These are phyloP conservation scores for Rhododendron simsii DNA, from an alignment of 148 eudicot genomes.

Conservation along the genomic window DNA sequence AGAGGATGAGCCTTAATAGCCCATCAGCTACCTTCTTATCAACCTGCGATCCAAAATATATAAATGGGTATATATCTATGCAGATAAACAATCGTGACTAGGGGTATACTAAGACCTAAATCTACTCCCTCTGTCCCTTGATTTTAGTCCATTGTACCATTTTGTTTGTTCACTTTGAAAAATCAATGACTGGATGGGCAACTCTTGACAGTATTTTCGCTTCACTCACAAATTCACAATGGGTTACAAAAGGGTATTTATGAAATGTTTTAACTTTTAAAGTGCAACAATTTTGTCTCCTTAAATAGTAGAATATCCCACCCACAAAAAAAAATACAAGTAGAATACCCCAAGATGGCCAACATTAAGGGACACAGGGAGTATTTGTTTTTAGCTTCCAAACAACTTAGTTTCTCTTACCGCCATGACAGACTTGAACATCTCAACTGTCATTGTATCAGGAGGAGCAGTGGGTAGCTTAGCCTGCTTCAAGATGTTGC, in stretches of 20 bases:
- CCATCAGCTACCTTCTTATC: constrained; percentile 99
- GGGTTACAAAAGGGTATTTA: neutral
- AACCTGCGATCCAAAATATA: constrained; percentile 44
- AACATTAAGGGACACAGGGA: neutral
- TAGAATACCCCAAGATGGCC: neutral
- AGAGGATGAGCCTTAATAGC: constrained; percentile 81
- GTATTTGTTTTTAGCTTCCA: neutral
- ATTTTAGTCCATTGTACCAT: neutral
- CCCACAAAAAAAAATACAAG: neutral
- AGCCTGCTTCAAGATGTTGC: constrained; percentile 57
- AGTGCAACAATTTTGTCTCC: neutral
- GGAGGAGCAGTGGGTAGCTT: constrained; percentile 78
- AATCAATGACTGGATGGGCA: neutral
- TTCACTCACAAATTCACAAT: neutral
- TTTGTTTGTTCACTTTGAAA: neutral
- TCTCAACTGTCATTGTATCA: constrained; percentile 77
- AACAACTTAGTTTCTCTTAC: constrained; percentile 40
- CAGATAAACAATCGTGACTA: neutral
- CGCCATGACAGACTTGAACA: constrained; percentile 97
- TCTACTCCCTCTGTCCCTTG: neutral
- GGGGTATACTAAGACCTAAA: neutral
- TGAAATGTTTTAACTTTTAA: neutral
- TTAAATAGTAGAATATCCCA: neutral
- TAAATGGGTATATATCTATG: neutral
- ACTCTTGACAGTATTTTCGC: neutral